Evolutionary conservation across 768 basidiomycete species (phyloP), one percentile per base, ranked within the genome.

Genomic region (Inosperma sp.): DNA sequence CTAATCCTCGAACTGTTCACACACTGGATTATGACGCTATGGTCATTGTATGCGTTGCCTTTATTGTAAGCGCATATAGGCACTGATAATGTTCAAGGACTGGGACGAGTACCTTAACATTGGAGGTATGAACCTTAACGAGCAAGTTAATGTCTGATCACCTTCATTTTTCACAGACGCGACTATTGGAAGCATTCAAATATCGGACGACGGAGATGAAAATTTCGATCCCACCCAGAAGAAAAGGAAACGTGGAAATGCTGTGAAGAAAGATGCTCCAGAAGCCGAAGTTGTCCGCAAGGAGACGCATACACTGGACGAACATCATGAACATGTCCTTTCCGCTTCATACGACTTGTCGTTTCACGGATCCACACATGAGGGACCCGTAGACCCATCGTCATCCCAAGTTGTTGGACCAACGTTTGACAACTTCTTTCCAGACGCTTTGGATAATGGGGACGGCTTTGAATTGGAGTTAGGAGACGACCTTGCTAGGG

Each of bases 401-500:
- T 84, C 85, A 5, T 86, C 85, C 7, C 81, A 82, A 50, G 62
- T 63, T 5, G 78, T 70, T 9, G 74, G 64, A 14, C 25, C 23
- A 9, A 71, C 66, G 12, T 77, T 82, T 33, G 82, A 83, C 53
- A 75, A 79, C 34, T 71, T 84, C 45, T 65, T 72, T 7, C 73
- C 76, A 16, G 85, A 81, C 48, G 82, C 72, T 17, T 59, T 82
- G 19, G 85, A 80, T 53, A 60, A 83, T 14, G 77, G 72, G 6
- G 82, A 76, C 29, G 56, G 49, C 13, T 41, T 54, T n/a, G 62
- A 59, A 17, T 65, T 90, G 14, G 45, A 34, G 26, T 34, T 51
- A n/a, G 86, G 82, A 3, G 86, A 88, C 39, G 88, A 90, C 57
- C 69, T 91, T 22, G 86, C 84, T 7, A 75, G 73, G 54, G 88